Percentiles rank a stretch among this genome's conserved stretches.
These are phyloP conservation scores for Metahyphopichia silvanorum DNA, from an alignment of 805 yeast species.

Conservation along the genomic window DNA sequence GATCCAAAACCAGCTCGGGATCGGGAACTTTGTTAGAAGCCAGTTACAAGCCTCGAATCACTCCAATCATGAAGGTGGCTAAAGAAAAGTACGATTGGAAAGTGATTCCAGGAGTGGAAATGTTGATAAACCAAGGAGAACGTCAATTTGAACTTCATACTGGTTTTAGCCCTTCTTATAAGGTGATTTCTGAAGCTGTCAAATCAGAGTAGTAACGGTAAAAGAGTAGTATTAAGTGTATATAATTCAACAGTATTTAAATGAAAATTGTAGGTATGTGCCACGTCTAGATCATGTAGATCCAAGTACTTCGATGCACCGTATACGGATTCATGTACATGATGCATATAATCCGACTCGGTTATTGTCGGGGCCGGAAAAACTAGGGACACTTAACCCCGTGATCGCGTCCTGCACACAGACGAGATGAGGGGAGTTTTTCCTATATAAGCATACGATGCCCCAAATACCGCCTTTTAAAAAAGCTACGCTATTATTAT, in stretches of 20 bases:
- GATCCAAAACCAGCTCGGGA: constrained; percentile 23
- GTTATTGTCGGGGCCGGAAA: too few species aligned
- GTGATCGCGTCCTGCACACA: too few species aligned
- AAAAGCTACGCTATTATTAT: too few species aligned
- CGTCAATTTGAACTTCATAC: constrained; percentile 83
- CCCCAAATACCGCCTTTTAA: too few species aligned
- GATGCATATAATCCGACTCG: too few species aligned
- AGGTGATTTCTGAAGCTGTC: constrained; percentile 61
- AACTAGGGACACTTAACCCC: too few species aligned
- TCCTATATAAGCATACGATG: too few species aligned
- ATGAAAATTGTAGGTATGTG: too few species aligned
- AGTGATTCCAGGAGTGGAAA: constrained; percentile 87
- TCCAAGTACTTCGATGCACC: too few species aligned
- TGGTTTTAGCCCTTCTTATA: constrained; percentile 60
- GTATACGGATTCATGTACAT: too few species aligned
- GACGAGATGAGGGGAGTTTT: too few species aligned
- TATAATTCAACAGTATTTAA: not conserved
- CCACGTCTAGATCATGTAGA: too few species aligned
- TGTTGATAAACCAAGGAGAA: constrained; percentile 92
- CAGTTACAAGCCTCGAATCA: constrained; percentile 85
- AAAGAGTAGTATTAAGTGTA: not conserved
- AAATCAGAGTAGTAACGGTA: constrained; percentile 12
- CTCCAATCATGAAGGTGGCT: constrained; percentile 85
- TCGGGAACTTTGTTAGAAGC: constrained; percentile 76
- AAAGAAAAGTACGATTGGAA: constrained; percentile 60